Base-by-base conservation (phyloP, 345 rosid species). In the Citrus sinensis region DNA sequence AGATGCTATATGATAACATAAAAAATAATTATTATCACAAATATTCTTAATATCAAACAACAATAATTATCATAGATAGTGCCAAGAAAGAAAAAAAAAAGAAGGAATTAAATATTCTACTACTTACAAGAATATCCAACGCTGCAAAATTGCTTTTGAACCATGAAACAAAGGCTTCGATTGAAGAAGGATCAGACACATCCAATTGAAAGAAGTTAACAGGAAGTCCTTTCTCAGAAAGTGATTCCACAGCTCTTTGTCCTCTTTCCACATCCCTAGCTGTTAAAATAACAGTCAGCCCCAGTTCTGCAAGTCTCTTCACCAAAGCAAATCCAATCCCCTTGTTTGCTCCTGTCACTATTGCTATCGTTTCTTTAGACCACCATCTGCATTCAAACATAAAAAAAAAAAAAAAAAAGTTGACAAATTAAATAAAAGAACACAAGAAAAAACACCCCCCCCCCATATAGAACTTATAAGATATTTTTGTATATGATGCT, bases 301-400 rank as follows among this genome's bases (percentile, higher is more conserved):
- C 98, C 17, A 76, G 58, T 67, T 89, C 86, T 11, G 95, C 85
- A 27, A 95, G 83, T 74, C 85, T 78, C 85, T 91, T 92, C 83
- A 88, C 98, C 64, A 93, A 39, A n/a, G 91, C 89, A 56, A 83
- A 90, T 42, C 98, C 97, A 42, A 95, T 95, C 73, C 98, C 98
- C 75, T 84, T 93, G 87, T 93, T 95, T 1, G 92, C 97, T 86
- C 98, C 98, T 5, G 93, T 95, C 49, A 93, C 98, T 2, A 95
- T 77, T 0, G 92, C 94, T 9, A 88, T 86, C 46, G 93, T 95
- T 66, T 89, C 90, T 54, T 75, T 79, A 4, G 88, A 74, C 98
- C 98, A 95, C 98, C 98, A 95, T 74, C 97, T 91, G 70, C 78
- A 68, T 40, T 4, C 22, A 32, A 1, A 32, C 37, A 17, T 14